Percentiles rank a stretch among this genome's conserved stretches.
These are phyloP conservation scores for Chlamydomonas urium DNA, from an alignment of 139 green algal genomes.

Conservation along the genomic window DNA sequence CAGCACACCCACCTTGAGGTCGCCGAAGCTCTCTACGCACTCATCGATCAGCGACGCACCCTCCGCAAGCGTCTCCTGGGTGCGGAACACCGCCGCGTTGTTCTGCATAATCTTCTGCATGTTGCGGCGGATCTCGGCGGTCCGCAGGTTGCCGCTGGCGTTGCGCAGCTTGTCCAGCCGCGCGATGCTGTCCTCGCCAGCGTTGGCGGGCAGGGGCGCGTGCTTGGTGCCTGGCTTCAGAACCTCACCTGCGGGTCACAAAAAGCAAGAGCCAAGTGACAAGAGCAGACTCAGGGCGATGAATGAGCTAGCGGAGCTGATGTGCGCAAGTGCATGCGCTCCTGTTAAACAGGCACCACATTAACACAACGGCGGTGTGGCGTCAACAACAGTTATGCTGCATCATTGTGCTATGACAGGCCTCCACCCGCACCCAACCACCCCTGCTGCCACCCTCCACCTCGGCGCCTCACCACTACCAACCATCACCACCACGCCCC, in stretches of 20 bases:
- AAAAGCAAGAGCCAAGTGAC: no score
- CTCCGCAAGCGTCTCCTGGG: constrained; percentile 81
- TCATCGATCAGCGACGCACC: constrained; percentile 86
- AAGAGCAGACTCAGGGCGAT: no score
- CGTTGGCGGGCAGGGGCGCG: constrained; percentile 62
- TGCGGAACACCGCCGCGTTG: constrained; percentile 95
- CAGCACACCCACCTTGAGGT: constrained; percentile 70
- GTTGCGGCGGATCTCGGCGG: constrained; percentile 64
- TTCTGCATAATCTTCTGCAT: constrained; percentile 92
- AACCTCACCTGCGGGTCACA: constrained; percentile 10
- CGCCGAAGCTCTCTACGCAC: constrained; percentile 61
- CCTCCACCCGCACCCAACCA: no score
- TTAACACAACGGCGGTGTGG: no score
- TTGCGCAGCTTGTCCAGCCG: constrained; percentile 87
- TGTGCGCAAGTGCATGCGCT: no score
- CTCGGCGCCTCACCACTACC: no score
- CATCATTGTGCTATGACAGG: no score
- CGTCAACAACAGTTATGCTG: no score
- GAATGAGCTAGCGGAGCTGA: no score
- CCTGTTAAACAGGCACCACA: no score
- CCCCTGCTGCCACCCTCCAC: no score
- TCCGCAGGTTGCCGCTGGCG: constrained; percentile 69
- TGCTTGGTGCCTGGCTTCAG: constrained; percentile 82
- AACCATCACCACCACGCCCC: no score
- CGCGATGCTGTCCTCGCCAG: constrained; percentile 71